A percentile compares a stretch with the other conserved stretches of the same genome.
Conservation (phyloP, 192 early-diverging fungal species). For the Entomortierella beljakovae region DNA sequence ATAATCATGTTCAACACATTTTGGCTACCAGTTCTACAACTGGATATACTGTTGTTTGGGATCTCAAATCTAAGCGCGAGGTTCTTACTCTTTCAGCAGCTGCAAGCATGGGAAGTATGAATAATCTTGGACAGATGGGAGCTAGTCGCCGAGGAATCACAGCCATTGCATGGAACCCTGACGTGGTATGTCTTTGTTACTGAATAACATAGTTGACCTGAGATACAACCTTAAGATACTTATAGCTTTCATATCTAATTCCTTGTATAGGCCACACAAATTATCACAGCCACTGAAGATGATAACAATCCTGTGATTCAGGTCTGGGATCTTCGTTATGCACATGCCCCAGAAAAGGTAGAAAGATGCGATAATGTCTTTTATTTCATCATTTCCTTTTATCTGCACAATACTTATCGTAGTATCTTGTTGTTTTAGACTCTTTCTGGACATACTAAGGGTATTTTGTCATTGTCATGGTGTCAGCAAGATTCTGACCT, state of each 20-base stretch:
- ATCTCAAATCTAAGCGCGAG: conserved; percentile 89
- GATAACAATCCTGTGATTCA: conserved; percentile 89
- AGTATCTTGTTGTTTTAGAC: conserved; percentile 51
- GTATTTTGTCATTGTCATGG: conserved; percentile 94
- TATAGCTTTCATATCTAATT: background rate
- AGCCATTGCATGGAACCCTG: conserved; percentile 92
- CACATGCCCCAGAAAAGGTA: conserved; percentile 87
- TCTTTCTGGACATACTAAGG: conserved; percentile 89
- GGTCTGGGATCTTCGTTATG: conserved; percentile 97
- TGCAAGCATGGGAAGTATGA: conserved; percentile 58
- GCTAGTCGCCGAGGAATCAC: conserved; percentile 81
- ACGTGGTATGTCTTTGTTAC: conserved; percentile 63
- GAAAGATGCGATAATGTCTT: background rate
- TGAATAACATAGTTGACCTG: background rate
- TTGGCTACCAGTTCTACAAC: conserved; percentile 92
- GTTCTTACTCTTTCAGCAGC: conserved; percentile 78
- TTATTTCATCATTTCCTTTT: background rate
- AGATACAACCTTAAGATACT: too few relatives aligned
- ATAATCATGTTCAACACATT: conserved; percentile 92
- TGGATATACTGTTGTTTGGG: conserved; percentile 96
- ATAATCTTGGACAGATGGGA: conserved; percentile 51
- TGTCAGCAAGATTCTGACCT: conserved; percentile 94
- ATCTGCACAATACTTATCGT: too few relatives aligned
- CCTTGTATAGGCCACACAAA: conserved; percentile 83
- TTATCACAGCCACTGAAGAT: conserved; percentile 93